Evolutionary conservation across 345 rosid species (phyloP).

Genomic region (Viola odorata): DNA sequence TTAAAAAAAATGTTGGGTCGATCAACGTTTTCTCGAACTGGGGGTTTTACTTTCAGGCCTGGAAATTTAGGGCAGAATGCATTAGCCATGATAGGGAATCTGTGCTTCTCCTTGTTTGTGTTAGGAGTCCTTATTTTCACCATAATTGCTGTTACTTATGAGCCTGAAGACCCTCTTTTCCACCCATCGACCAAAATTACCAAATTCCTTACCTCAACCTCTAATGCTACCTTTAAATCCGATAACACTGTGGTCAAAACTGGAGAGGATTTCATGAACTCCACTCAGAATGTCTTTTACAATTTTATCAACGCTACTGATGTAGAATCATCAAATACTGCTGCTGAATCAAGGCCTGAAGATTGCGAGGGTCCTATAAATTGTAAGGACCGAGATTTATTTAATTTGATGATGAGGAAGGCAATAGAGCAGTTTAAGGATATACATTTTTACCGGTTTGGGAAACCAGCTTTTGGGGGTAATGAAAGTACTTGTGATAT

Average conservation of each 20-base stretch:
- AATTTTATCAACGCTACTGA: conserved; percentile 60
- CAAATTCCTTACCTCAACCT: conserved; percentile 66
- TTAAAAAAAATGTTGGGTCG: conserved; percentile 51
- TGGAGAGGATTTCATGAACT: conserved; percentile 83
- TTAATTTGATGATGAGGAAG: conserved; percentile 76
- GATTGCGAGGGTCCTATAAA: conserved; percentile 60
- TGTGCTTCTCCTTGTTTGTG: conserved; percentile 76
- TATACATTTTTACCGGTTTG: conserved; percentile 81
- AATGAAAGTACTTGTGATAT: conserved; percentile 63
- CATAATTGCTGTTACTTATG: conserved; percentile 81
- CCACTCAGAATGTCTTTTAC: conserved; percentile 61
- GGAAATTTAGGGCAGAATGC: conserved; percentile 75
- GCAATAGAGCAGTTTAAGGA: conserved; percentile 78
- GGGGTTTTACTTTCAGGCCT: conserved; percentile 70
- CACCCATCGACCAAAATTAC: conserved; percentile 77
- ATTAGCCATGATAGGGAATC: conserved; percentile 71
- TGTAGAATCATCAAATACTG: conserved; percentile 31
- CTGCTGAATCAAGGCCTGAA: not conserved
- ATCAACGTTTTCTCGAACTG: conserved; percentile 38
- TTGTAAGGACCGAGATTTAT: conserved; percentile 79
- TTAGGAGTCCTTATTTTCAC: conserved; percentile 78
- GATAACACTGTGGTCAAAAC: conserved; percentile 68
- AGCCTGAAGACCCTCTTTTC: conserved; percentile 86
- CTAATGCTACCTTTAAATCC: conserved; percentile 76
- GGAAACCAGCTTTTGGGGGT: conserved; percentile 59